Evolutionary conservation across 306 rosid genomes (phyloP).

Genomic region (Citrullus amarus): DNA sequence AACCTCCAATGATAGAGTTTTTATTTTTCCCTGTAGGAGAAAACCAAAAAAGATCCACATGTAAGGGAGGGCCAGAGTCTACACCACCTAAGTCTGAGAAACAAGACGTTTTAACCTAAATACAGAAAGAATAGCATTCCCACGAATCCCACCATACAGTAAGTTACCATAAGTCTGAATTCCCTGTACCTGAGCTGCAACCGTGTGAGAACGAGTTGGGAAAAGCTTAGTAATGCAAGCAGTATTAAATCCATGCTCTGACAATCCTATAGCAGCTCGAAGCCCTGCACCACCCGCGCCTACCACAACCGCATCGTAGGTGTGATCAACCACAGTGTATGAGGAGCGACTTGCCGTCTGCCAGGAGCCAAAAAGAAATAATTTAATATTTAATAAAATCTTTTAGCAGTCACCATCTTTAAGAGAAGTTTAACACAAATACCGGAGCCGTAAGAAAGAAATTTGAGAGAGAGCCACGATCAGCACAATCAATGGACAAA

Average conservation of each 20-base stretch:
- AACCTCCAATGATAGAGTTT: neutral
- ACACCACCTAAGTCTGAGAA: neutral
- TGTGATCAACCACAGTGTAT: conserved; percentile 84
- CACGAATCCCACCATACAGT: neutral
- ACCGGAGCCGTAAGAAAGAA: neutral
- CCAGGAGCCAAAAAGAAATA: conserved; percentile 11
- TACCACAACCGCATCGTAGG: conserved; percentile 80
- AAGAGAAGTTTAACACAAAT: neutral
- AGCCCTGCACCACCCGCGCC: conserved; percentile 98
- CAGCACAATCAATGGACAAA: neutral
- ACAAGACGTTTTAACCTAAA: neutral
- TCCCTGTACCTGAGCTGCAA: conserved; percentile 82
- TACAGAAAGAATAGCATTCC: neutral
- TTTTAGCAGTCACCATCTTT: neutral
- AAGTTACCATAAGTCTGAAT: neutral
- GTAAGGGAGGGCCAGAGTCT: neutral
- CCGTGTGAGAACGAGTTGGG: conserved; percentile 97
- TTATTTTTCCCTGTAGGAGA: neutral
- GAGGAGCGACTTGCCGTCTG: conserved; percentile 52
- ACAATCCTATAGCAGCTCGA: conserved; percentile 92
- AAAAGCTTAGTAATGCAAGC: conserved; percentile 95
- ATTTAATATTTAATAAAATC: neutral
- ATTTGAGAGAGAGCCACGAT: neutral
- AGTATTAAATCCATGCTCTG: conserved; percentile 91
- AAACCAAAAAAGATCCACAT: neutral